phyloP scores from a whole-genome alignment of 257 asterid genomes.

The Haberlea rhodopensis region DNA sequence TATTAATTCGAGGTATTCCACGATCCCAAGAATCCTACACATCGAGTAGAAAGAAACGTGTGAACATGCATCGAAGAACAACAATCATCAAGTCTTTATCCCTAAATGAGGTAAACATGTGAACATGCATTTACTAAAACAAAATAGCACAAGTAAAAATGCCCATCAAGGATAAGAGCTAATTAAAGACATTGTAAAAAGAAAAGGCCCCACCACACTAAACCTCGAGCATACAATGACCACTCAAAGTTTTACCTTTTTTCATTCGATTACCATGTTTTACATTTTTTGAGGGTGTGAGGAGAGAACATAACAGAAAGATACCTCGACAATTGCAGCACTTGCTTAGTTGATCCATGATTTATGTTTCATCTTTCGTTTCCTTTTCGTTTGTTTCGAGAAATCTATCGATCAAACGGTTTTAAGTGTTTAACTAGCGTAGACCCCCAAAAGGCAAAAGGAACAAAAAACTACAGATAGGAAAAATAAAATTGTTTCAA shows the following conservation, averaged over 20 bases:
- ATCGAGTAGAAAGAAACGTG: slow-evolving; percentile 13
- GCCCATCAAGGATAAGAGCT: not conserved
- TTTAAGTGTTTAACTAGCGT: not conserved
- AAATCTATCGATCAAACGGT: too few species aligned
- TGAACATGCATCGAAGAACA: too few species aligned
- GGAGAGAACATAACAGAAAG: not conserved
- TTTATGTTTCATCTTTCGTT: too few species aligned
- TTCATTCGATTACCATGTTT: not conserved
- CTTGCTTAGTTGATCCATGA: too few species aligned
- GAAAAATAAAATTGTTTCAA: not conserved
- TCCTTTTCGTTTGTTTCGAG: too few species aligned
- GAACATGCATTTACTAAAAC: not conserved
- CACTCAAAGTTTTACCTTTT: too few species aligned
- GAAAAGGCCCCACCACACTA: not conserved
- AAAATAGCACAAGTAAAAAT: not conserved
- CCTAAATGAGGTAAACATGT: too few species aligned
- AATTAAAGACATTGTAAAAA: too few species aligned
- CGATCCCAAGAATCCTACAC: slow-evolving; percentile 99
- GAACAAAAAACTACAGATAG: not conserved
- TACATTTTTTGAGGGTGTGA: not conserved
- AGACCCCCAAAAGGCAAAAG: not conserved
- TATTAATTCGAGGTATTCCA: slow-evolving; percentile 97
- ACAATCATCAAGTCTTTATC: too few species aligned
- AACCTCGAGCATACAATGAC: not conserved
- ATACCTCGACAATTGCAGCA: not conserved